Conservation (phyloP, 257 asterid genomes). For the Echium plantagineum region DNA sequence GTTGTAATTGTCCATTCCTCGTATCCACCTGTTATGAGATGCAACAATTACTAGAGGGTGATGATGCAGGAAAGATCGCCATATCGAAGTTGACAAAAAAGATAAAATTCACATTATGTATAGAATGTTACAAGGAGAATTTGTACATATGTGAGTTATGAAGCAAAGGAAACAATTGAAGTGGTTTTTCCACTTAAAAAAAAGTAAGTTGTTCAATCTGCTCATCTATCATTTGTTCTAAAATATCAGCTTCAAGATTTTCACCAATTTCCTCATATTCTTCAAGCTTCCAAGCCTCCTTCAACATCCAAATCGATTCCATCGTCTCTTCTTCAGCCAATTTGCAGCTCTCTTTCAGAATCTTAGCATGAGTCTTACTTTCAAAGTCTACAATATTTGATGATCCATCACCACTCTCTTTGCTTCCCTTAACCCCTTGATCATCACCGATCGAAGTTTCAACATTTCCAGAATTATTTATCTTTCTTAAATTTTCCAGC, state of each 20-base stretch:
- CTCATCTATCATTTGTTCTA: conserved; percentile 40
- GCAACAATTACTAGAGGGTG: no score
- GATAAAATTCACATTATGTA: not conserved
- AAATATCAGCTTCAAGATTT: conserved; percentile 30
- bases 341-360: conserved; percentile 28
- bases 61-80: no score
- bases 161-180: not conserved
- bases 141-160: not conserved
- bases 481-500: conserved; percentile 30
- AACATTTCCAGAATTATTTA: conserved; percentile 6
- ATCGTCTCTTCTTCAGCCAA: conserved; percentile 32
- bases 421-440: conserved; percentile 7
- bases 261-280: conserved; percentile 26
- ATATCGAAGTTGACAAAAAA: not conserved
- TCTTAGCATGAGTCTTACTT: conserved; percentile 1
- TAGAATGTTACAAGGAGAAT: not conserved
- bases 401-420: conserved; percentile 1
- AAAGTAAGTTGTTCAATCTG: conserved; percentile 16
- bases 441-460: conserved; percentile 2
- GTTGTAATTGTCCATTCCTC: no score
- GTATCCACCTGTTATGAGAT: no score
- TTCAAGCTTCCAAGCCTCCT: conserved; percentile 16
- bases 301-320: conserved; percentile 28
- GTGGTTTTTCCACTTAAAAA: not conserved
- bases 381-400: not conserved